Percentiles rank a stretch among this genome's conserved stretches.
These are phyloP conservation scores for Epichloe typhina DNA, from an alignment of 2,329 filamentous ascomycete genomes.

Conservation along the genomic window DNA sequence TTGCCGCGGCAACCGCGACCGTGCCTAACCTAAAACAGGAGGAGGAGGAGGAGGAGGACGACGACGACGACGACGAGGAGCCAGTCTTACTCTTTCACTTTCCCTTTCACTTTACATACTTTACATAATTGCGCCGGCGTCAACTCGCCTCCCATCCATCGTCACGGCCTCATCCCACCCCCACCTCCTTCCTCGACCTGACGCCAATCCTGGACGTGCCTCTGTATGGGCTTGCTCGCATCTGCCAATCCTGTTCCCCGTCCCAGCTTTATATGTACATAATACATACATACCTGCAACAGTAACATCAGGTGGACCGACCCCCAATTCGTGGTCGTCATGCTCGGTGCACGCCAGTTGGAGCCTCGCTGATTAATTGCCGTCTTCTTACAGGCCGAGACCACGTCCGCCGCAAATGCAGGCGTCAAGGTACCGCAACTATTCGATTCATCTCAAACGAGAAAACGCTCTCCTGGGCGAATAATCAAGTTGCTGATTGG, in stretches of 20 bases:
- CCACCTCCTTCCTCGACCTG: not conserved
- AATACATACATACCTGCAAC: not conserved
- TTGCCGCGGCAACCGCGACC: slow-evolving; percentile 1
- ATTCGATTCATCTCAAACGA: not conserved
- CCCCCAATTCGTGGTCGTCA: not conserved
- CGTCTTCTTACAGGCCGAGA: slow-evolving; percentile 18
- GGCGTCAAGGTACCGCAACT: not conserved
- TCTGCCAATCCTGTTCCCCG: not conserved
- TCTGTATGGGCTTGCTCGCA: not conserved
- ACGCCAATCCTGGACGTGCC: not conserved
- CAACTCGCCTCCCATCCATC: not conserved
- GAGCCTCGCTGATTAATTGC: slow-evolving; percentile 22
- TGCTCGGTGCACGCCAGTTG: not conserved
- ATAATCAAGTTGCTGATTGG: slow-evolving; percentile 8
- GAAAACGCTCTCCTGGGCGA: not conserved
- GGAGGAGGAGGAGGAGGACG: too few relatives aligned
- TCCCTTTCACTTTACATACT: not conserved
- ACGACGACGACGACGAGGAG: not conserved
- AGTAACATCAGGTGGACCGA: not conserved
- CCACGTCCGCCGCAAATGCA: slow-evolving; percentile 2
- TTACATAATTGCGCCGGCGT: too few relatives aligned
- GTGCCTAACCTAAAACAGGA: not conserved
- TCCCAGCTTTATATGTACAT: not conserved
- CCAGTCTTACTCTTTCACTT: not conserved
- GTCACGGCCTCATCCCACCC: not conserved